phyloP scores from a whole-genome alignment of 2,329 filamentous ascomycete genomes.

The Dothistroma septosporum region DNA sequence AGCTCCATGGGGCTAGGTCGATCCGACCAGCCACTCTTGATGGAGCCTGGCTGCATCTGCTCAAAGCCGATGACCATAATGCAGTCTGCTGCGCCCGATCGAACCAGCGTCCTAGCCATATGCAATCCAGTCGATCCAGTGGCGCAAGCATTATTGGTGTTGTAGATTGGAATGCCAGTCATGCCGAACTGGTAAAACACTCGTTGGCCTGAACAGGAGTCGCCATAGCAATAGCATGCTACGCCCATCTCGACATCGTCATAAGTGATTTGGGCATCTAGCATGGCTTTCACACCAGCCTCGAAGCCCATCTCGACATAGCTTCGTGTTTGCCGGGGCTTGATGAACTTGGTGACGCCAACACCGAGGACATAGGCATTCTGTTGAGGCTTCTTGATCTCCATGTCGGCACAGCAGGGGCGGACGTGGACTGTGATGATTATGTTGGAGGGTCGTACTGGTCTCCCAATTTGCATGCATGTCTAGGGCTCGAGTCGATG shows the following conservation, averaged over 20 bases:
- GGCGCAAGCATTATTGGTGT: slow-evolving; percentile 98
- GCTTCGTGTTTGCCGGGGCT: slow-evolving; percentile 87
- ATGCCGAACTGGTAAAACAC: slow-evolving; percentile 99
- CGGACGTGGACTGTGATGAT: not conserved
- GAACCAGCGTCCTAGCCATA: slow-evolving; percentile 75
- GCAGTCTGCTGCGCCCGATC: slow-evolving; percentile 70
- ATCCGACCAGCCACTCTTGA: slow-evolving; percentile 80
- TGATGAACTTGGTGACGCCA: slow-evolving; percentile 99
- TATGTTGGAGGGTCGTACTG: not conserved
- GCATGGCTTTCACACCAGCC: slow-evolving; percentile 81
- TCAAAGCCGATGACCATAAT: slow-evolving; percentile 91
- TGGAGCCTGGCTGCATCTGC: slow-evolving; percentile 89
- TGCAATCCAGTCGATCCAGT: slow-evolving; percentile 85
- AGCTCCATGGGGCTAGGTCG: slow-evolving; percentile 74
- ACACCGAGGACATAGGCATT: slow-evolving; percentile 85
- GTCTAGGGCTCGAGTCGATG: not conserved
- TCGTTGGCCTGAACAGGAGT: slow-evolving; percentile 62
- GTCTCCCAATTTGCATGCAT: not conserved
- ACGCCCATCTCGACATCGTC: slow-evolving; percentile 93
- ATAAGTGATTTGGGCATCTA: slow-evolving; percentile 84
- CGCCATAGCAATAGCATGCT: slow-evolving; percentile 87
- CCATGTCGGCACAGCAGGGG: slow-evolving; percentile 11
- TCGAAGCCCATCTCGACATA: slow-evolving; percentile 94
- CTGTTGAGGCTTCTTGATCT: slow-evolving; percentile 34
- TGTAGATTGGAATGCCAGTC: slow-evolving; percentile 92